These are phyloP conservation scores for Theileria annulata DNA, from an alignment of 169 alveolate genomes.

Conservation along the genomic window DNA sequence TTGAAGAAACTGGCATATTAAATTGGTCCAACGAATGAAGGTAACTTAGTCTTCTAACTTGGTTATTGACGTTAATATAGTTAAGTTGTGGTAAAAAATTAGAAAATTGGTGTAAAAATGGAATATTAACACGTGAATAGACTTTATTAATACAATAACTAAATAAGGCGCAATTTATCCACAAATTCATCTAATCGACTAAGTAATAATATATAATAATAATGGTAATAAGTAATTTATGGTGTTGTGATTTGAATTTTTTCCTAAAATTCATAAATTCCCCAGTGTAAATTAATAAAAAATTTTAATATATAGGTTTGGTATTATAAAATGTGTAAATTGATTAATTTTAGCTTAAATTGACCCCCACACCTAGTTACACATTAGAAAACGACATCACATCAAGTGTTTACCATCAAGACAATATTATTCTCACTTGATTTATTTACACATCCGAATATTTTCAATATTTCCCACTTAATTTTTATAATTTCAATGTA, in stretches of 20 bases:
- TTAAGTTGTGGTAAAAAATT: not conserved
- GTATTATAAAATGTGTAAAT: conserved; percentile 3
- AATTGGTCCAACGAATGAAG: not conserved
- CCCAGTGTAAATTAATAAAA: no score
- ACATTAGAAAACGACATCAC: conserved; percentile 2
- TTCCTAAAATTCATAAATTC: not conserved
- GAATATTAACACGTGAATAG: not conserved
- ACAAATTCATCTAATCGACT: not conserved
- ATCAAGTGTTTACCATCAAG: not conserved
- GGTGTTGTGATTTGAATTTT: no score
- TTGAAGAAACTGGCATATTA: not conserved
- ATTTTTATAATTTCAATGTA: not conserved
- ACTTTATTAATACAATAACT: conserved; percentile 9
- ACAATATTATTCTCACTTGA: not conserved
- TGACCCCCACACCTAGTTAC: not conserved
- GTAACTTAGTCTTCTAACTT: not conserved
- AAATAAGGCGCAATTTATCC: conserved; percentile 2
- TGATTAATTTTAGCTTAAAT: not conserved
- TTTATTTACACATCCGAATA: not conserved
- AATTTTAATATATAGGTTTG: no score
- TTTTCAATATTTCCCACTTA: not conserved
- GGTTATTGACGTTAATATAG: not conserved
- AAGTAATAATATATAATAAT: no score
- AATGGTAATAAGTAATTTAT: no score
- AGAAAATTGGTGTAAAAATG: no score